phyloP scores from a whole-genome alignment of 2,329 filamentous ascomycete species.

The Botrytis cinerea region DNA sequence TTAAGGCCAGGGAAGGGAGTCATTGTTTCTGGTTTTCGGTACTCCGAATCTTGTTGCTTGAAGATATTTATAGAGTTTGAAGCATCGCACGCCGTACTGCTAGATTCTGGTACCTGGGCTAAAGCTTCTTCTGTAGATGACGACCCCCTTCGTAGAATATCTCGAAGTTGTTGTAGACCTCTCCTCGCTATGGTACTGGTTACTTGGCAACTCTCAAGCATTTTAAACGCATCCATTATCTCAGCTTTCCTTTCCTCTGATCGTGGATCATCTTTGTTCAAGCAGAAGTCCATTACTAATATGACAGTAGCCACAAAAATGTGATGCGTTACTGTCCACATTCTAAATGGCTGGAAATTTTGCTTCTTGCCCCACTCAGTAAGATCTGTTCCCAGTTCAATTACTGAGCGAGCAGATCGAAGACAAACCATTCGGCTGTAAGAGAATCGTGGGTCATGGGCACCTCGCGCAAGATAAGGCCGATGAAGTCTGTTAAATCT shows the following conservation, averaged over 20 bases:
- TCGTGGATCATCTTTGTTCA: slow-evolving; percentile 39
- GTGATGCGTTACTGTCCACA: slow-evolving; percentile 41
- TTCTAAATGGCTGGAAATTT: slow-evolving; percentile 34
- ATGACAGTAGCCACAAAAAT: slow-evolving; percentile 45
- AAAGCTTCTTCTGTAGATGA: neutral
- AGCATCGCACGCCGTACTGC: neutral
- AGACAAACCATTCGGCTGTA: slow-evolving; percentile 44
- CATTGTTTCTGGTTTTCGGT: neutral
- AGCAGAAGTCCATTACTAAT: slow-evolving; percentile 45
- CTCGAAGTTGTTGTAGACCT: slow-evolving; percentile 30
- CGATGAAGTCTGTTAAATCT: slow-evolving; percentile 45
- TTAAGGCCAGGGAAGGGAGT: neutral
- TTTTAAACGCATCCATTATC: slow-evolving; percentile 40
- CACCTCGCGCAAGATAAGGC: slow-evolving; percentile 42
- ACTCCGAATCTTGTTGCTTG: neutral
- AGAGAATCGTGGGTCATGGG: slow-evolving; percentile 39
- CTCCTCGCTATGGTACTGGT: slow-evolving; percentile 32
- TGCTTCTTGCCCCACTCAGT: slow-evolving; percentile 31
- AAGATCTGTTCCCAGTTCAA: slow-evolving; percentile 38
- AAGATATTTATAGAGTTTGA: neutral
- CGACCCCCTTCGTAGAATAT: slow-evolving; percentile 16
- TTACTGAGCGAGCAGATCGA: slow-evolving; percentile 39
- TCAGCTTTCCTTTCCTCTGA: slow-evolving; percentile 40
- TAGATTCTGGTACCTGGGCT: neutral
- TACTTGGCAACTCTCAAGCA: slow-evolving; percentile 39